Evolutionary conservation across 2,329 filamentous ascomycete genomes (phyloP).

Genomic region (Magnaporthiopsis rhizophila): DNA sequence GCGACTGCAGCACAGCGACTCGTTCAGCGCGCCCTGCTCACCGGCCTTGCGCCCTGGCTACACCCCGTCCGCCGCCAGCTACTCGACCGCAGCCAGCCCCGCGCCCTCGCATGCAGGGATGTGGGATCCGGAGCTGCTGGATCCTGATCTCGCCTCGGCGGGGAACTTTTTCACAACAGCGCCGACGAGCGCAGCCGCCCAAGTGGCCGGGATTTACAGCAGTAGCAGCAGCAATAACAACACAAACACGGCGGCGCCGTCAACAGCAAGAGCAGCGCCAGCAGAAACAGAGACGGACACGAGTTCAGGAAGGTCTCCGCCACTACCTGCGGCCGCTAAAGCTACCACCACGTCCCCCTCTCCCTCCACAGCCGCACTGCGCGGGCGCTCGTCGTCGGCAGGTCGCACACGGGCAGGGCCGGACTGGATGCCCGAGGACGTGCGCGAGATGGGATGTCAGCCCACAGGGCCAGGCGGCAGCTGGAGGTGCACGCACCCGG

Average conservation of each 20-base stretch:
- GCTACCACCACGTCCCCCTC: neutral
- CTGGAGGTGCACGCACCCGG: neutral
- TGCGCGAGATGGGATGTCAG: neutral
- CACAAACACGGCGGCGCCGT: neutral
- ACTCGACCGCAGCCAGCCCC: neutral
- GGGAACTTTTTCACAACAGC: neutral
- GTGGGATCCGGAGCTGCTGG: neutral
- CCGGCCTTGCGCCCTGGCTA: neutral
- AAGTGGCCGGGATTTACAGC: neutral
- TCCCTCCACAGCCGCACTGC: neutral
- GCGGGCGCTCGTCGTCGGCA: neutral
- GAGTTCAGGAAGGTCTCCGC: neutral
- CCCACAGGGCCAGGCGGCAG: neutral
- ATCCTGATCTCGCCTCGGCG: neutral
- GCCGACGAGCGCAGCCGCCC: too few relatives aligned
- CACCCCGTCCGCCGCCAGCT: neutral
- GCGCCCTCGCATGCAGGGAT: neutral
- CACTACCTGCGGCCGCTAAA: neutral
- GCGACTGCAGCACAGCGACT: neutral
- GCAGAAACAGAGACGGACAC: neutral
- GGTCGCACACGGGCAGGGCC: neutral
- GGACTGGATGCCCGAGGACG: slow-evolving; percentile 1
- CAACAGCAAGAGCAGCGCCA: neutral
- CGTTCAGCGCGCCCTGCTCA: neutral
- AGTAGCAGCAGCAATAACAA: neutral